Evolutionary conservation across 495 filamentous ascomycete genomes (phyloP).

Genomic region (Evernia prunastri): DNA sequence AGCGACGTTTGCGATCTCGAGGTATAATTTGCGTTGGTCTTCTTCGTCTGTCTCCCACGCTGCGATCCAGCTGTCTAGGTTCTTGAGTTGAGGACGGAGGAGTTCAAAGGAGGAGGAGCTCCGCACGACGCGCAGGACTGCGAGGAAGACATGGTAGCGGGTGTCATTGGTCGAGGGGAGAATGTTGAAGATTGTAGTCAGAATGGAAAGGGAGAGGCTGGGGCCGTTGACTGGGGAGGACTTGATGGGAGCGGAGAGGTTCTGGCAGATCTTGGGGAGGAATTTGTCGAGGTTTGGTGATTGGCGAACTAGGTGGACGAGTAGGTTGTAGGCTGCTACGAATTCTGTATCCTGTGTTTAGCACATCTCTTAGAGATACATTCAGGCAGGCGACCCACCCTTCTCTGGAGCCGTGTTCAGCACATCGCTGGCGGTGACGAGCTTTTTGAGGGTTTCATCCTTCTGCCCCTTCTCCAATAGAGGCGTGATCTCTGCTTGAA

Average conservation of each 20-base stretch:
- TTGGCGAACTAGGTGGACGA: conserved; percentile 85
- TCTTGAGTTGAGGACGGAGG: conserved; percentile 69
- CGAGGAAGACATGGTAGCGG: conserved; percentile 82
- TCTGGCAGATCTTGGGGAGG: conserved; percentile 77
- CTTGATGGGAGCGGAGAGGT: conserved; percentile 72
- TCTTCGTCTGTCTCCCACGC: conserved; percentile 79
- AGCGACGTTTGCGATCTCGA: conserved; percentile 71
- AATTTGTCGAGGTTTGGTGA: conserved; percentile 74
- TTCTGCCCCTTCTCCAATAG: conserved; percentile 66
- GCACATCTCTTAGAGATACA: background rate
- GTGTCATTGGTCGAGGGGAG: conserved; percentile 64
- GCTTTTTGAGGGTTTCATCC: conserved; percentile 82
- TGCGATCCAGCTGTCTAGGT: conserved; percentile 71
- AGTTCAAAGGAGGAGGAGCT: conserved; percentile 68
- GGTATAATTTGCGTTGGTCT: conserved; percentile 72
- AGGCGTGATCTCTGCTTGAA: conserved; percentile 63
- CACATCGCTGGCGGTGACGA: conserved; percentile 63
- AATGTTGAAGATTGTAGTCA: conserved; percentile 96
- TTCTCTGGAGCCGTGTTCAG: conserved; percentile 85
- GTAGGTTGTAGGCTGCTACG: conserved; percentile 87
- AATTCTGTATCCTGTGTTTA: conserved; percentile 54
- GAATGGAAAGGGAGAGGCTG: conserved; percentile 73
- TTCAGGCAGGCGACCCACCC: conserved; percentile 40
- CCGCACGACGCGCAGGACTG: conserved; percentile 74
- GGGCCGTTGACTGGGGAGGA: conserved; percentile 79